Conservation (phyloP, 1,284 basidiomycete species). For the Leccinum angustisporum region DNA sequence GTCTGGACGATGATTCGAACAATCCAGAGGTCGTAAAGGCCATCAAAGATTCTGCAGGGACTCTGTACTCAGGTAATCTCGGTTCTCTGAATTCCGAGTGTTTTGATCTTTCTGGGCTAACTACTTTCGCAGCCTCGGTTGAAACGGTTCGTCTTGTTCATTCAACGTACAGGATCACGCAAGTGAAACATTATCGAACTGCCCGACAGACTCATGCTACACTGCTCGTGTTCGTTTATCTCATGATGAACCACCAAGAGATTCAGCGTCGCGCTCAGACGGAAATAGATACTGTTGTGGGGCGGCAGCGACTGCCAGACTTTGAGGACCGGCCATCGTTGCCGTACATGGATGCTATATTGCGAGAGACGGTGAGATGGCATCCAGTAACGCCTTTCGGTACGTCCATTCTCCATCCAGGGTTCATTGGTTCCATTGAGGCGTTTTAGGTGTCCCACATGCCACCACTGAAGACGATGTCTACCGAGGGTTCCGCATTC, state of each 20-base stretch:
- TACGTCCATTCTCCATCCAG: not conserved
- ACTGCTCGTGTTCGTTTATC: slow-evolving; percentile 27
- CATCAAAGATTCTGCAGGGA: not conserved
- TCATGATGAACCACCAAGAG: not conserved
- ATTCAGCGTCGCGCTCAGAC: not conserved
- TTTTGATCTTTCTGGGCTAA: not conserved
- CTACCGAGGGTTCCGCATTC: not conserved
- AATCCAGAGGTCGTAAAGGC: not conserved
- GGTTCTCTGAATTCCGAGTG: not conserved
- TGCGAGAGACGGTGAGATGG: not conserved
- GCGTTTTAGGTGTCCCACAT: not conserved
- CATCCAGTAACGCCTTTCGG: not conserved
- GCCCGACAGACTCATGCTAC: slow-evolving; percentile 12
- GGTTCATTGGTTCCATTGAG: not conserved
- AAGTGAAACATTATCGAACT: not conserved
- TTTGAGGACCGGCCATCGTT: not conserved
- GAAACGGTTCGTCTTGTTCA: slow-evolving; percentile 21
- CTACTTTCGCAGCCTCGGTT: slow-evolving; percentile 13
- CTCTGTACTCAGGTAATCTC: slow-evolving; percentile 18
- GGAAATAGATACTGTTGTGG: not conserved
- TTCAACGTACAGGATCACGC: not conserved
- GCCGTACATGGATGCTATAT: not conserved
- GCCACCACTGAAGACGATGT: not conserved
- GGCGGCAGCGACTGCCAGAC: not conserved
- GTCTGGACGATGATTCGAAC: not conserved